phyloP scores from a whole-genome alignment of 2,329 filamentous ascomycete species.

The Penicillium palitans region DNA sequence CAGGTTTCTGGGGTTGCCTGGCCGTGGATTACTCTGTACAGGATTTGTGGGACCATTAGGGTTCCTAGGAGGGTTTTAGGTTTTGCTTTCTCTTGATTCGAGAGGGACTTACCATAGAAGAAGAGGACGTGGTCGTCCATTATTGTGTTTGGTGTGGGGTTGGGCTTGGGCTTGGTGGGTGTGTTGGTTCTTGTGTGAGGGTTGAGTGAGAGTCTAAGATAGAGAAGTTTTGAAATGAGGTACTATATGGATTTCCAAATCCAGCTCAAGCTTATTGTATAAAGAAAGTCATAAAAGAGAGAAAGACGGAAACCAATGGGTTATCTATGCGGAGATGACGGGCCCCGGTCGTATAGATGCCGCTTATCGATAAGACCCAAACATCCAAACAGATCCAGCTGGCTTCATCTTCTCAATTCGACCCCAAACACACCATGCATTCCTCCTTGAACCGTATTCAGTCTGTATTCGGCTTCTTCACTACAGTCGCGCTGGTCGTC shows the following conservation, averaged over 20 bases:
- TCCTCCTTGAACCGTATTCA: conserved; percentile 81
- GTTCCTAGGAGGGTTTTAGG: conserved; percentile 45
- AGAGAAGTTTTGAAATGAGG: background rate
- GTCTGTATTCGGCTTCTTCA: conserved; percentile 97
- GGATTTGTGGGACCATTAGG: conserved; percentile 81
- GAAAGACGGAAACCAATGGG: background rate
- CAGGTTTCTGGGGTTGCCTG: conserved; percentile 52
- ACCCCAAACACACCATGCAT: conserved; percentile 64
- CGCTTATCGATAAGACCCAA: conserved; percentile 28
- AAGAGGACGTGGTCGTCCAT: conserved; percentile 58
- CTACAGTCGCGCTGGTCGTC: conserved; percentile 82
- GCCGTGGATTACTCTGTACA: conserved; percentile 80
- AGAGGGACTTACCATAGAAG: conserved; percentile 58
- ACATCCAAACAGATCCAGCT: conserved; percentile 28
- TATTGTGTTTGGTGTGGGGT: conserved; percentile 31
- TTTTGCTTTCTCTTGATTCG: background rate
- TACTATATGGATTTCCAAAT: too few species aligned
- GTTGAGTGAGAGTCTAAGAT: background rate
- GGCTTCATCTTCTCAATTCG: conserved; percentile 28
- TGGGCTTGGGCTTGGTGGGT: background rate
- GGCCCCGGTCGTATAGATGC: background rate
- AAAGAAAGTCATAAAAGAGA: background rate
- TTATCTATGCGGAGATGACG: background rate
- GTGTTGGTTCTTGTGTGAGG: background rate
- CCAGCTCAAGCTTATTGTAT: background rate